Conservation (phyloP, 352 stramenopile species). For the Phytophthora agathidicida region DNA sequence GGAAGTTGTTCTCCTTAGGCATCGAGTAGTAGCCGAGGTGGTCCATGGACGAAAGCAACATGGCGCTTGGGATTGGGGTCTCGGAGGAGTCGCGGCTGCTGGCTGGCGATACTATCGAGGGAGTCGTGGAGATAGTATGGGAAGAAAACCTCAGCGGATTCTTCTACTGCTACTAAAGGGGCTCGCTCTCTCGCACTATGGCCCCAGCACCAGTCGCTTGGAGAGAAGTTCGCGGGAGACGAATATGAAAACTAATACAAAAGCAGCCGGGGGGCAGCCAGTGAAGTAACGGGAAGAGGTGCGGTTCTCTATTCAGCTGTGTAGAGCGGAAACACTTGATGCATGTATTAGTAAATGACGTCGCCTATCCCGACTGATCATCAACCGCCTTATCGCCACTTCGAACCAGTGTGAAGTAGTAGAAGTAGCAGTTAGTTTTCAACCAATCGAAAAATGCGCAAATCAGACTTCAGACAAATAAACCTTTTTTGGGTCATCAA, state of each 20-base stretch:
- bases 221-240: constrained; percentile 13
- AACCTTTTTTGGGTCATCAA: no score
- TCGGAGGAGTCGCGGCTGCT: constrained; percentile 16
- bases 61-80: constrained; percentile 29
- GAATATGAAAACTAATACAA: constrained; percentile 34
- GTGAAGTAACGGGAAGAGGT: constrained; percentile 39
- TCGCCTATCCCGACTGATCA: constrained; percentile 4
- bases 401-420: constrained; percentile 5
- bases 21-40: constrained; percentile 86
- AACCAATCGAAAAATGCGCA: constrained; percentile 1
- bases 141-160: constrained; percentile 13
- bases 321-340: not conserved
- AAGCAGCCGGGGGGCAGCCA: not conserved
- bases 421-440: constrained; percentile 4
- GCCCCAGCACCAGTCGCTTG: constrained; percentile 33
- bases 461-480: no score
- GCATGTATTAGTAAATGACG: not conserved
- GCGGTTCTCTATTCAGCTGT: constrained; percentile 12
- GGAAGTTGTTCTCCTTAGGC: constrained; percentile 68
- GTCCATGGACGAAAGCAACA: constrained; percentile 85
- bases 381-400: not conserved
- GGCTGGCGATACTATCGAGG: constrained; percentile 13
- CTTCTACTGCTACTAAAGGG: constrained; percentile 14
- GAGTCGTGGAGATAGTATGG: constrained; percentile 11
- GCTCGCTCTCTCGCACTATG: constrained; percentile 23